phyloP scores from a whole-genome alignment of 768 basidiomycete genomes.

The Botryobasidium botryosum region DNA sequence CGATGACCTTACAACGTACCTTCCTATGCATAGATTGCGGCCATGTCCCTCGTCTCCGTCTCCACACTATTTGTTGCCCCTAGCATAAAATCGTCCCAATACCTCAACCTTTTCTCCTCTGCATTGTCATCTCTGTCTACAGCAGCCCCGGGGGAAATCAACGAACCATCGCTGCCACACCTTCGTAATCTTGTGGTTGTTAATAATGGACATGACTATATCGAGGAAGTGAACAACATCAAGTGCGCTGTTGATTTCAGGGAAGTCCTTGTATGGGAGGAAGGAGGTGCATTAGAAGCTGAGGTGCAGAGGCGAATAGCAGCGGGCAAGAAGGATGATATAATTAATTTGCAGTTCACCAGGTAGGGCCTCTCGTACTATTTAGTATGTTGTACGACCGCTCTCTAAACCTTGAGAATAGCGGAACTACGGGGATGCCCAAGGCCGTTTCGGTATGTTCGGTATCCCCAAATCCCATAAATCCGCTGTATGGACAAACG shows the following conservation, averaged over 20 bases:
- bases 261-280: conserved; percentile 53
- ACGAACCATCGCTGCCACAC: conserved; percentile 39
- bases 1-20: background rate
- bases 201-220: conserved; percentile 37
- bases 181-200: conserved; percentile 50
- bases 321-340: conserved; percentile 40
- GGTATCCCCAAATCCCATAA: background rate
- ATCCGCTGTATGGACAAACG: no score
- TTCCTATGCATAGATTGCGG: conserved; percentile 29
- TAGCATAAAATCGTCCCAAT: conserved; percentile 43
- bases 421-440: conserved; percentile 65
- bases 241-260: conserved; percentile 49
- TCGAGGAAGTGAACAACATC: conserved; percentile 25
- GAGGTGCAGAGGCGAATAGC: conserved; percentile 27
- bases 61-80: conserved; percentile 61
- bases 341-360: conserved; percentile 74
- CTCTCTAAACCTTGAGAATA: conserved; percentile 17
- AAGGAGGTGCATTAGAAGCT: conserved; percentile 28
- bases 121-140: conserved; percentile 38
- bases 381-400: background rate
- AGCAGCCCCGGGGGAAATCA: conserved; percentile 36
- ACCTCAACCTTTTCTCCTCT: conserved; percentile 40
- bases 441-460: conserved; percentile 64
- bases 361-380: conserved; percentile 29
- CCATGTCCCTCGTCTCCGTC: conserved; percentile 45